Percentiles rank a stretch among this genome's conserved stretches.
These are phyloP conservation scores for Trichoderma endophyticum DNA, from an alignment of 2,329 filamentous ascomycete genomes.

Conservation along the genomic window DNA sequence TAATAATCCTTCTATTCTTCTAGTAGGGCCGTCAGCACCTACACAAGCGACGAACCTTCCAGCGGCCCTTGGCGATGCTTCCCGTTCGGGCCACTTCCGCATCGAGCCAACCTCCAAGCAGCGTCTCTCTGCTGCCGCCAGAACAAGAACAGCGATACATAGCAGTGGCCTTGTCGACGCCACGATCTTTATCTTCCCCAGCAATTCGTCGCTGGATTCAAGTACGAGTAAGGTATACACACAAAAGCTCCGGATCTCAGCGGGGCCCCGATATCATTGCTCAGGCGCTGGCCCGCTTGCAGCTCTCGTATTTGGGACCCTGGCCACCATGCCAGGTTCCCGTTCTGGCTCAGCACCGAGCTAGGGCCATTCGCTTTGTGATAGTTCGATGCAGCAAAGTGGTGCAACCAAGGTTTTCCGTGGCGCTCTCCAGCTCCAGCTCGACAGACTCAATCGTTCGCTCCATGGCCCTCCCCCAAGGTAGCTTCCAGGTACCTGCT, in stretches of 20 bases:
- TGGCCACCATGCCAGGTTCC: not conserved
- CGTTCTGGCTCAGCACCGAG: not conserved
- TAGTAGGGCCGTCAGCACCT: not conserved
- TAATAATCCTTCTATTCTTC: not conserved
- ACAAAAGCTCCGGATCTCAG: not conserved
- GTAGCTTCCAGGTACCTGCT: not conserved
- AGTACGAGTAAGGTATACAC: not conserved
- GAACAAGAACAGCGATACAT: not conserved
- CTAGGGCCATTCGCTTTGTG: not conserved
- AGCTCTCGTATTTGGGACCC: slow-evolving; percentile 14
- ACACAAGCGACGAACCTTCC: not conserved
- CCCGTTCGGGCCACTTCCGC: slow-evolving; percentile 6
- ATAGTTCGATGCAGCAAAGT: not conserved
- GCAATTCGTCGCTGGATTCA: not conserved
- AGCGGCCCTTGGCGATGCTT: slow-evolving; percentile 5
- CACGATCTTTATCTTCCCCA: not conserved
- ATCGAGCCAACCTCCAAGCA: not conserved
- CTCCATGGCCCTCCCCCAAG: not conserved
- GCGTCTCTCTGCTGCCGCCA: not conserved
- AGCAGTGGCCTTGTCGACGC: not conserved
- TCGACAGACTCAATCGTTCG: not conserved
- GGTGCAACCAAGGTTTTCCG: slow-evolving; percentile 8
- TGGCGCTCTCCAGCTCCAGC: slow-evolving; percentile 8
- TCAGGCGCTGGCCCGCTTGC: slow-evolving; percentile 10
- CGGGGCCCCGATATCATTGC: slow-evolving; percentile 6